A percentile compares a stretch with the other conserved stretches of the same genome.
These are phyloP conservation scores for Asterochloris erici DNA, from an alignment of 139 green algal species.

Conservation along the genomic window DNA sequence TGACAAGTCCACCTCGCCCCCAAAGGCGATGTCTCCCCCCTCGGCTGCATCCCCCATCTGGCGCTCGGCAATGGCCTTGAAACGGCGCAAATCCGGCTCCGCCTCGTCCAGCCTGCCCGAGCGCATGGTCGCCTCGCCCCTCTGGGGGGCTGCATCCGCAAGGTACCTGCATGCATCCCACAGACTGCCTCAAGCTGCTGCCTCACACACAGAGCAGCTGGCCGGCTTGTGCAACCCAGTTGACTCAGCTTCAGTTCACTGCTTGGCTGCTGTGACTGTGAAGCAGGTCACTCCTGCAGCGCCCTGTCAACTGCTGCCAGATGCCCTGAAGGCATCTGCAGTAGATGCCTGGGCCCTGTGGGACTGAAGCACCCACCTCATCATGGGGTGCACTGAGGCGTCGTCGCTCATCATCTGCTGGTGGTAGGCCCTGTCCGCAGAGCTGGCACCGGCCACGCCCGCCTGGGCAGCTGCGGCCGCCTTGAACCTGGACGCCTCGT, in stretches of 20 bases:
- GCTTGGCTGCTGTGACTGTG: constrained; percentile 11
- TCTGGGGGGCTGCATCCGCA: constrained; percentile 29
- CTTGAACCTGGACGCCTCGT: constrained; percentile 24
- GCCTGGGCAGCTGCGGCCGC: constrained; percentile 24
- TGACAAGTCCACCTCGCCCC: constrained; percentile 58
- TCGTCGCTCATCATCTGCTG: constrained; percentile 32
- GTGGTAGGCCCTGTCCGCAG: constrained; percentile 37
- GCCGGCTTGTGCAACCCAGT: too few relatives aligned
- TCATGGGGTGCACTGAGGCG: constrained; percentile 58
- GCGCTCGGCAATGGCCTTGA: constrained; percentile 31
- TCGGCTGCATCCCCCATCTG: constrained; percentile 56
- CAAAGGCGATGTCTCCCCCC: constrained; percentile 65
- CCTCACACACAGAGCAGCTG: too few relatives aligned
- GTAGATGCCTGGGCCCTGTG: background rate
- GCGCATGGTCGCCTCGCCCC: constrained; percentile 31
- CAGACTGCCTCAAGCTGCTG: too few relatives aligned
- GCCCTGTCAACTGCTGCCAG: background rate
- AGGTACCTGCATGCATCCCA: too few relatives aligned
- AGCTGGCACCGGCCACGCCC: constrained; percentile 9
- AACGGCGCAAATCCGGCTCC: constrained; percentile 11
- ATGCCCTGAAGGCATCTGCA: background rate
- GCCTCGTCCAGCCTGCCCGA: constrained; percentile 19
- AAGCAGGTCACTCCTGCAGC: background rate
- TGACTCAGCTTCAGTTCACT: too few relatives aligned
- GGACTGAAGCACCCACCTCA: constrained; percentile 31